These are phyloP conservation scores for Phallus indusiatus DNA, from an alignment of 768 basidiomycete genomes.

Conservation along the genomic window DNA sequence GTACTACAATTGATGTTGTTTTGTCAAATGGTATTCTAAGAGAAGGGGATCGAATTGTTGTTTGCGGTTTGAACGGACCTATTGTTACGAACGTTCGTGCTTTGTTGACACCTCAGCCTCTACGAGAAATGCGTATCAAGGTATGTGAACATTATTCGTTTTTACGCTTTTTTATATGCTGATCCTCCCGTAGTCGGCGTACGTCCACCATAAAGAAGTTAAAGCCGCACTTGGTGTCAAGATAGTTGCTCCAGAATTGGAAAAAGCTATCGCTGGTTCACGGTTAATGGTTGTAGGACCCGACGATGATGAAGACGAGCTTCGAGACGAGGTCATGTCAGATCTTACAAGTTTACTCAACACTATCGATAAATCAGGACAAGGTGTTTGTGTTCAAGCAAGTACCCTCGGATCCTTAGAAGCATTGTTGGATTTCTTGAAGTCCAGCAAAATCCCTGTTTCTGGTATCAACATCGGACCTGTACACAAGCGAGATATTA, in stretches of 20 bases:
- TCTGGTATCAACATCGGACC: conserved; percentile 97
- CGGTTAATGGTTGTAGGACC: conserved; percentile 86
- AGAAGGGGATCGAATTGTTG: conserved; percentile 90
- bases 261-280: conserved; percentile 97
- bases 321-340: conserved; percentile 93
- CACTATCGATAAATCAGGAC: conserved; percentile 91
- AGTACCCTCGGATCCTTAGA: conserved; percentile 96
- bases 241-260: conserved; percentile 87
- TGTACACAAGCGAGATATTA: conserved; percentile 90
- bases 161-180: neutral
- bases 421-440: conserved; percentile 92
- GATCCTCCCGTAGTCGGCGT: conserved; percentile 55
- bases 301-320: conserved; percentile 93
- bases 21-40: conserved; percentile 87
- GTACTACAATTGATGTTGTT: conserved; percentile 95
- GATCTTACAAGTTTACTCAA: conserved; percentile 83
- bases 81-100: conserved; percentile 94
- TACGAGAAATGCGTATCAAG: conserved; percentile 94
- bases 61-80: conserved; percentile 95
- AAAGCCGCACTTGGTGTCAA: conserved; percentile 97
- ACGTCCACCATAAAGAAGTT: conserved; percentile 95
- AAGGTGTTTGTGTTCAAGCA: conserved; percentile 95
- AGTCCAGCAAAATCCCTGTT: conserved; percentile 92
- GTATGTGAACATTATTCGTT: conserved; percentile 27
- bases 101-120: conserved; percentile 88